Percentiles rank a stretch among this genome's conserved stretches.
Evolutionary conservation across 1,139 yeast genomes (phyloP).

Genomic region (Lodderomyces margitis): DNA sequence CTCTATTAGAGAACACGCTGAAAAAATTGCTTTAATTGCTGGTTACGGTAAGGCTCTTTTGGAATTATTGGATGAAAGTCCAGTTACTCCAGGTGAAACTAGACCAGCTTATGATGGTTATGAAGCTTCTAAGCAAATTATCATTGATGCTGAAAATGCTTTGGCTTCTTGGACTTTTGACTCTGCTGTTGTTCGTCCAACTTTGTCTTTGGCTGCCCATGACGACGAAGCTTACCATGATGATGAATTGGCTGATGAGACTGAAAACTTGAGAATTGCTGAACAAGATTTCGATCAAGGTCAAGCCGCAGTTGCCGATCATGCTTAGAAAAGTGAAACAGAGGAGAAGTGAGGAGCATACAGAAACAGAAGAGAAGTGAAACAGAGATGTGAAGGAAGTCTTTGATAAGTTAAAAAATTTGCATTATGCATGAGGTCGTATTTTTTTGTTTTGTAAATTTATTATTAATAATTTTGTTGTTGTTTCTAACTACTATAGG

Average conservation of each 20-base stretch:
- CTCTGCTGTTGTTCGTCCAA: constrained; percentile 76
- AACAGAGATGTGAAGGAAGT: not conserved
- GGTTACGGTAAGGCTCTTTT: constrained; percentile 86
- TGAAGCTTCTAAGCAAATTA: constrained; percentile 83
- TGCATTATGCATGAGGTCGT: too few species aligned
- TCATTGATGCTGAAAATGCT: constrained; percentile 82
- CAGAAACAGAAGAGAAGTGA: not conserved
- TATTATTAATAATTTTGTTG: too few species aligned
- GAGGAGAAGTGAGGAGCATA: not conserved
- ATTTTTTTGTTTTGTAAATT: too few species aligned
- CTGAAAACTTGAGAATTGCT: constrained; percentile 54
- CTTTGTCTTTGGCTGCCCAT: constrained; percentile 72
- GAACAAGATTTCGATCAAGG: constrained; percentile 44
- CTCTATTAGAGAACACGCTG: constrained; percentile 78
- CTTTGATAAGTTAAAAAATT: too few species aligned
- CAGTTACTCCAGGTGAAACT: constrained; percentile 89
- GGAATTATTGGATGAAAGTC: constrained; percentile 78
- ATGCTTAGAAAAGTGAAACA: constrained; percentile 2
- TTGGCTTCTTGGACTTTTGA: constrained; percentile 83
- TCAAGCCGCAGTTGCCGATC: constrained; percentile 13
- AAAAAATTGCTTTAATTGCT: constrained; percentile 80
- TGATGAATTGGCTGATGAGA: constrained; percentile 54
- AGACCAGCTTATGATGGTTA: constrained; percentile 87
- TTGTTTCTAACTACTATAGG: too few species aligned
- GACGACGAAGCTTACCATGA: constrained; percentile 60